These are phyloP conservation scores for Yamadazyma dushanensis DNA, from an alignment of 1,139 yeast species.

Conservation along the genomic window DNA sequence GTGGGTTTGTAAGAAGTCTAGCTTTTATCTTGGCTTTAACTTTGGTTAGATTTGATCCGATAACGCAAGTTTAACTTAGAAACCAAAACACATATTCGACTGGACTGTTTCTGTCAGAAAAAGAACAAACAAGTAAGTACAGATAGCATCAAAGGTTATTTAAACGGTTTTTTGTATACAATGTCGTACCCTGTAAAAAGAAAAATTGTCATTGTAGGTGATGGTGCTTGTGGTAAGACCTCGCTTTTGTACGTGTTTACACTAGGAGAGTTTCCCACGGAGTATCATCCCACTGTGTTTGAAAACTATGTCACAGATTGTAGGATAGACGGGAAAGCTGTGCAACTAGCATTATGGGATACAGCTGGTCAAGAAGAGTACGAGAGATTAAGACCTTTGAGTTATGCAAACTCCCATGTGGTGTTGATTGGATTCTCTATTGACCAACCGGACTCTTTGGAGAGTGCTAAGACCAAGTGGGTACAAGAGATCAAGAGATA, in stretches of 20 bases:
- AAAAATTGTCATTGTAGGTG: slow-evolving; percentile 89
- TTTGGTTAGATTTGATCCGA: too few species aligned
- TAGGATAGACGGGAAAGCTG: slow-evolving; percentile 88
- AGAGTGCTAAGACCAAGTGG: slow-evolving; percentile 72
- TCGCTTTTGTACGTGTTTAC: slow-evolving; percentile 90
- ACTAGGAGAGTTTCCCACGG: slow-evolving; percentile 80
- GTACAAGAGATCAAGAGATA: slow-evolving; percentile 65
- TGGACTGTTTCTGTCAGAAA: too few species aligned
- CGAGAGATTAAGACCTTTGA: slow-evolving; percentile 77
- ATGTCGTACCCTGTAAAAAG: slow-evolving; percentile 44
- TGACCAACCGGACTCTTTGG: slow-evolving; percentile 67
- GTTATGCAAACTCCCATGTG: slow-evolving; percentile 75
- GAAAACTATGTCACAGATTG: slow-evolving; percentile 94
- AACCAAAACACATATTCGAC: too few species aligned
- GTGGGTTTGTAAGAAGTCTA: too few species aligned
- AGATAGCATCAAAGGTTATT: too few species aligned
- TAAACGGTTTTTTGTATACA: neutral
- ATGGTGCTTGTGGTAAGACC: slow-evolving; percentile 95
- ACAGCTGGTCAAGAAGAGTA: slow-evolving; percentile 97
- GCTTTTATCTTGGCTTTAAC: too few species aligned
- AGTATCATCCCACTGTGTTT: slow-evolving; percentile 91
- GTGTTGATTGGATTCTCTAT: slow-evolving; percentile 72
- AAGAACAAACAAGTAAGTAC: too few species aligned
- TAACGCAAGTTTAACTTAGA: too few species aligned
- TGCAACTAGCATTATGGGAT: slow-evolving; percentile 90